A percentile compares a stretch with the other conserved stretches of the same genome.
Evolutionary conservation across 345 rosid genomes (phyloP).

Genomic region (Eucalyptus curtisii): DNA sequence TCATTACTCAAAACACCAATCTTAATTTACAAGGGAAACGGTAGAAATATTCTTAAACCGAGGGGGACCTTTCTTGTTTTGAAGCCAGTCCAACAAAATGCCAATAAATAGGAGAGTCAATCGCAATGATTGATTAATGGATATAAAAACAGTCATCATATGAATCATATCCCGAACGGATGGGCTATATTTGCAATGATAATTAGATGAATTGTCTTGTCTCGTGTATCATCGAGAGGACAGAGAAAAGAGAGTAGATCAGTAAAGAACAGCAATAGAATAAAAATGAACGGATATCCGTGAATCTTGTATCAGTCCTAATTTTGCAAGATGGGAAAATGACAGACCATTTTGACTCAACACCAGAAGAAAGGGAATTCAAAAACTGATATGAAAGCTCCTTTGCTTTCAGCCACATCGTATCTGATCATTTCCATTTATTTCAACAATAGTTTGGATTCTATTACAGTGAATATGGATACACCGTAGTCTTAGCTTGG

Average conservation of each 20-base stretch:
- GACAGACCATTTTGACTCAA: background rate
- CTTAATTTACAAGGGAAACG: background rate
- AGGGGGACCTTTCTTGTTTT: too few relatives aligned
- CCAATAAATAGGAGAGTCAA: too few relatives aligned
- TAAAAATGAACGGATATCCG: background rate
- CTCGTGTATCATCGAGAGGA: background rate
- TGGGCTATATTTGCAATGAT: background rate
- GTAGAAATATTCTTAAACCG: background rate
- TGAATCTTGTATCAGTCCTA: background rate
- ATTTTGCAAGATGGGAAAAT: background rate
- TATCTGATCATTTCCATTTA: background rate
- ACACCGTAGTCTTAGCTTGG: too few relatives aligned
- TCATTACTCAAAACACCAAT: background rate
- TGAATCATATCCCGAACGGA: fast-evolving
- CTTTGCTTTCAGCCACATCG: background rate
- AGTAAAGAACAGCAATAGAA: background rate
- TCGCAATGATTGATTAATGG: background rate
- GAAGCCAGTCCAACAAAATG: too few relatives aligned
- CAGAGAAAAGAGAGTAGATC: background rate
- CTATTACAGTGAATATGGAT: too few relatives aligned
- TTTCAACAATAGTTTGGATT: background rate
- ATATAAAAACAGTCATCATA: too few relatives aligned
- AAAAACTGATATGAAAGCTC: too few relatives aligned
- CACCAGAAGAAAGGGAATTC: too few relatives aligned
- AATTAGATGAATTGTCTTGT: background rate